phyloP scores from a whole-genome alignment of 805 yeast species.

The Scheffersomyces coipomensis region DNA sequence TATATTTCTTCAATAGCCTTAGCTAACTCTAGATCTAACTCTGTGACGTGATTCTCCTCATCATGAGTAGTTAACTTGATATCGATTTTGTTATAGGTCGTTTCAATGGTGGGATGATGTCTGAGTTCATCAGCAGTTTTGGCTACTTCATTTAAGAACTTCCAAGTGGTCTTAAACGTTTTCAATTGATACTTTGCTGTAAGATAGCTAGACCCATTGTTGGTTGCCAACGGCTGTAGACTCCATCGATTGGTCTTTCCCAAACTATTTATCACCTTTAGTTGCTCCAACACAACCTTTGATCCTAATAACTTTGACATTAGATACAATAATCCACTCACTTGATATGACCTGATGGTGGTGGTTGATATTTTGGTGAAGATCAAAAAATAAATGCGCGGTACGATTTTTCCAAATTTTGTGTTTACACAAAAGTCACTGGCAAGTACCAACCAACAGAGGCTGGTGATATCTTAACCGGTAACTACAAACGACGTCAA shows the following conservation, averaged over 20 bases:
- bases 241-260: constrained; percentile 3
- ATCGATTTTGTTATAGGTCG: constrained; percentile 58
- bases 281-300: constrained; percentile 1
- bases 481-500: too few species aligned
- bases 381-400: too few species aligned
- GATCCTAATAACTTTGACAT: neutral
- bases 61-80: constrained; percentile 68
- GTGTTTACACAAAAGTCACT: too few species aligned
- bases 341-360: neutral
- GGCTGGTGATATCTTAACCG: too few species aligned
- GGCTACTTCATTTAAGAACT: constrained; percentile 58
- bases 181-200: constrained; percentile 31
- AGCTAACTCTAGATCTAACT: constrained; percentile 60
- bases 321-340: neutral
- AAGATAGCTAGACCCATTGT: neutral
- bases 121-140: constrained; percentile 54
- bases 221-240: neutral
- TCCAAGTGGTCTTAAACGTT: constrained; percentile 64
- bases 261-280: constrained; percentile 1
- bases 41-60: constrained; percentile 45
- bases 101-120: constrained; percentile 71
- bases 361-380: neutral
- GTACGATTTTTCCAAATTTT: too few species aligned
- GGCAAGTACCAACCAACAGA: too few species aligned
- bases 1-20: constrained; percentile 17